Conservation (phyloP, 257 asterid species). For the Jacaranda copaia region DNA sequence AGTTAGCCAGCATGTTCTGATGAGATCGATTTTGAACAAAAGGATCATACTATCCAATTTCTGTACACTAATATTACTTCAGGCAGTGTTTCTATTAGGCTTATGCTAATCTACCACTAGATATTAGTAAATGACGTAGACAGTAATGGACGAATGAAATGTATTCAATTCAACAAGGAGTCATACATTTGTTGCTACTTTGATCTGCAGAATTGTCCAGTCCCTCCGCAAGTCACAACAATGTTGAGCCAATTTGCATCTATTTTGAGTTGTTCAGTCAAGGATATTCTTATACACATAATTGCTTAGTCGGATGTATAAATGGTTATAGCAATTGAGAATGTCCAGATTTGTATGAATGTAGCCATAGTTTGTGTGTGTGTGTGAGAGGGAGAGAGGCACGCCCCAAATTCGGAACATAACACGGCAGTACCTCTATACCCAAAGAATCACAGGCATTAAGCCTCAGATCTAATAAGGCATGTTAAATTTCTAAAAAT, state of each 20-base stretch:
- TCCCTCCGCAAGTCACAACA: not conserved
- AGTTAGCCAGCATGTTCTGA: too few species aligned
- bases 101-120: not conserved
- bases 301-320: not conserved
- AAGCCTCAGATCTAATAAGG: too few species aligned
- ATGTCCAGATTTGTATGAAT: too few species aligned
- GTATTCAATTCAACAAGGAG: not conserved
- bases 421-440: too few species aligned
- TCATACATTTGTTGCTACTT: not conserved
- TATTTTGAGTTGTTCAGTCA: not conserved
- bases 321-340: too few species aligned
- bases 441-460: too few species aligned
- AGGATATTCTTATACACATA: not conserved
- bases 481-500: too few species aligned
- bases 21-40: too few species aligned
- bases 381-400: constrained; percentile 30
- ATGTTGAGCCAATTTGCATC: not conserved
- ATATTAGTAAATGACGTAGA: not conserved
- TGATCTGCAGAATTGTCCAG: not conserved
- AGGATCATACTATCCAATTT: not conserved
- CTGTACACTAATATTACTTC: not conserved
- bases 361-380: not conserved
- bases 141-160: not conserved
- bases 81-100: not conserved
- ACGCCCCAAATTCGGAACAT: too few species aligned